Conservation (phyloP, 1,139 yeast genomes). For the Yamadazyma triangularis region DNA sequence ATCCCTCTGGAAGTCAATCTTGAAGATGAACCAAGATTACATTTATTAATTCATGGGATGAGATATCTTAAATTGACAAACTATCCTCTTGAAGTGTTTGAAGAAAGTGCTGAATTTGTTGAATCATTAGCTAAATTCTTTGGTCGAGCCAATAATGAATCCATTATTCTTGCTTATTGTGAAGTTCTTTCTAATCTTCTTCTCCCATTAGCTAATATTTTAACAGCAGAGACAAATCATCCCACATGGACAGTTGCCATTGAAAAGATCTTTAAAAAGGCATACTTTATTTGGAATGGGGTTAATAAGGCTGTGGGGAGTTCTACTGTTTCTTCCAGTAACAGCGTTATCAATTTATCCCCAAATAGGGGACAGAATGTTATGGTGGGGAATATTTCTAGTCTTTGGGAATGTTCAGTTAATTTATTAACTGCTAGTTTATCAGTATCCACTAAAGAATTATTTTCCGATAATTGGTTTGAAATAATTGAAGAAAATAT, state of each 20-base stretch:
- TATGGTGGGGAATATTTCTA: constrained; percentile 14
- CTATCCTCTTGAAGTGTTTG: constrained; percentile 84
- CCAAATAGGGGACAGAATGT: constrained; percentile 8
- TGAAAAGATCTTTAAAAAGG: constrained; percentile 52
- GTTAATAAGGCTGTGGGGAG: constrained; percentile 9
- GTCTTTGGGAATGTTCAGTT: constrained; percentile 71
- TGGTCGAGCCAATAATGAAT: constrained; percentile 56
- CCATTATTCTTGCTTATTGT: constrained; percentile 71
- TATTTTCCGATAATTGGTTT: constrained; percentile 76
- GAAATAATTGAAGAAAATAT: constrained; percentile 52
- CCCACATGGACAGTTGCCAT: constrained; percentile 93
- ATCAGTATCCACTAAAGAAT: constrained; percentile 75
- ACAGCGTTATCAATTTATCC: constrained; percentile 11
- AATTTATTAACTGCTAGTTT: constrained; percentile 69
- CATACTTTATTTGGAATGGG: constrained; percentile 34
- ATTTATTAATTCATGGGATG: constrained; percentile 87
- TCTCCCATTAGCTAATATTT: constrained; percentile 75
- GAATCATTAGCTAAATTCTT: constrained; percentile 85
- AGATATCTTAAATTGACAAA: constrained; percentile 71
- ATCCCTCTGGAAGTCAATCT: constrained; percentile 49
- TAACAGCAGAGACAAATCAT: constrained; percentile 93
- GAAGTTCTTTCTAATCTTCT: constrained; percentile 75
- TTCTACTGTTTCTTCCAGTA: constrained; percentile 4
- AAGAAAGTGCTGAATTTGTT: constrained; percentile 87
- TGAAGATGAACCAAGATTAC: constrained; percentile 69